Base-by-base conservation (phyloP, 2,329 filamentous ascomycete genomes). In the Stachybotrys elegans region DNA sequence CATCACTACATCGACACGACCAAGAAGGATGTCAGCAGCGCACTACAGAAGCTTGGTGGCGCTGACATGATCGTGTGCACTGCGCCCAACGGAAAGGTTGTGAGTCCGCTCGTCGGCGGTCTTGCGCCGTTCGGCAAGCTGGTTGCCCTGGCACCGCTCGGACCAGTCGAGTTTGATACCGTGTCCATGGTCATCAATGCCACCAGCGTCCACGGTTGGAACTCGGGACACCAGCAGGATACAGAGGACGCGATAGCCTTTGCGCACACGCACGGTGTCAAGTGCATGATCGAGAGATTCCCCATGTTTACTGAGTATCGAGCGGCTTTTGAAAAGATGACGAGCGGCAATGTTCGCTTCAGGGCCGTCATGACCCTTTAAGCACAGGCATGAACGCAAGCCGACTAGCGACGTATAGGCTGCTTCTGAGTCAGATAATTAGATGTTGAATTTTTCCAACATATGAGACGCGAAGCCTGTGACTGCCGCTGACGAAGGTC, bases 341-440 rank as follows among this genome's bases (percentile, higher is more conserved):
- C 35, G 1, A 49, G 48, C 1, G 56, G 57, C 21, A 57, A 58
- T 23, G 59, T 60, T 14, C 52, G 62, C 17, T 67, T 67, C 49
- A 36, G 34, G 17, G 19, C 13, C n/a, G 32, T 35, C n/a, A n/a
- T n/a, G n/a, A n/a, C n/a, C n/a, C n/a, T n/a, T n/a, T n/a, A n/a
- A n/a, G n/a, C n/a, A n/a, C n/a, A n/a, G n/a, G n/a, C n/a, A n/a
- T n/a, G n/a, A n/a, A n/a, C n/a, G n/a, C n/a, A n/a, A n/a, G n/a
- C n/a, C n/a, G n/a, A n/a, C n/a, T n/a, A n/a, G n/a, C n/a, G n/a
- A n/a, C n/a, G n/a, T n/a, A n/a, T n/a, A n/a, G n/a, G n/a, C n/a
- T n/a, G n/a, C n/a, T n/a, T n/a, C n/a, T n/a, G n/a, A n/a, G n/a
- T n/a, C n/a, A n/a, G n/a, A n/a, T n/a, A n/a, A n/a, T n/a, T n/a